Conservation (phyloP, 257 asterid species). For the Solanum tacnaense region DNA sequence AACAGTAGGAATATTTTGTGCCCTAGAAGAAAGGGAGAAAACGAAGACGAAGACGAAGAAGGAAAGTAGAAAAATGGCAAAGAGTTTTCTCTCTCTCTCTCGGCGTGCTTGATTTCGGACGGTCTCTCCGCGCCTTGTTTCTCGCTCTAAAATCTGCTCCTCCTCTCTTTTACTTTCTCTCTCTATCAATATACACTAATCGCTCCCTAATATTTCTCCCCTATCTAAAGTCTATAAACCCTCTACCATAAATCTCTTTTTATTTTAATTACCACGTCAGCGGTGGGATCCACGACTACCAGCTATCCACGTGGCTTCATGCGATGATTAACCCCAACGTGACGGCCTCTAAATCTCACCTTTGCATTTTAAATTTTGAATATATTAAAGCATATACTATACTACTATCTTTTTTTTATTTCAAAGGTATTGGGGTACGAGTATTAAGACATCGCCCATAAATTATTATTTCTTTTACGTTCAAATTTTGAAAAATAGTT, state of each 20-base stretch:
- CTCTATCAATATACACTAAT: not conserved
- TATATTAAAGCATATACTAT: not conserved
- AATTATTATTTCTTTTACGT: not conserved
- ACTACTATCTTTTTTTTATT: not conserved
- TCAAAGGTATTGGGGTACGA: not conserved
- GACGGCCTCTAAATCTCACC: conserved; percentile 23
- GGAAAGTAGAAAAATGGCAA: conserved; percentile 20
- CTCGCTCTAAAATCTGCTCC: conserved; percentile 43
- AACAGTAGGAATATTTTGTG: conserved; percentile 13
- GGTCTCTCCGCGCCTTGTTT: conserved; percentile 97
- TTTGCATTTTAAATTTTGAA: not conserved
- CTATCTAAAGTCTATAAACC: conserved; percentile 27
- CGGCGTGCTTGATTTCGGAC: conserved; percentile 39
- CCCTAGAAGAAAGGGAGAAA: conserved; percentile 35
- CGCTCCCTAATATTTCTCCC: not conserved
- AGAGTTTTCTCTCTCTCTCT: conserved; percentile 12
- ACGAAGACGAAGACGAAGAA: conserved; percentile 25
- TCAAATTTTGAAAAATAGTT: not conserved
- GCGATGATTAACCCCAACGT: conserved; percentile 32
- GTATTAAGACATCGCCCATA: not conserved
- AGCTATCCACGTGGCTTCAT: conserved; percentile 36
- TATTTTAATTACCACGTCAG: conserved; percentile 29
- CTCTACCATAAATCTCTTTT: conserved; percentile 17
- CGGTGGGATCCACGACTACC: conserved; percentile 34
- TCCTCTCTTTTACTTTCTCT: conserved; percentile 1